Evolutionary conservation across 2,329 filamentous ascomycete species (phyloP), one percentile per base, ranked within the genome.

Genomic region (Aspergillus neotritici): DNA sequence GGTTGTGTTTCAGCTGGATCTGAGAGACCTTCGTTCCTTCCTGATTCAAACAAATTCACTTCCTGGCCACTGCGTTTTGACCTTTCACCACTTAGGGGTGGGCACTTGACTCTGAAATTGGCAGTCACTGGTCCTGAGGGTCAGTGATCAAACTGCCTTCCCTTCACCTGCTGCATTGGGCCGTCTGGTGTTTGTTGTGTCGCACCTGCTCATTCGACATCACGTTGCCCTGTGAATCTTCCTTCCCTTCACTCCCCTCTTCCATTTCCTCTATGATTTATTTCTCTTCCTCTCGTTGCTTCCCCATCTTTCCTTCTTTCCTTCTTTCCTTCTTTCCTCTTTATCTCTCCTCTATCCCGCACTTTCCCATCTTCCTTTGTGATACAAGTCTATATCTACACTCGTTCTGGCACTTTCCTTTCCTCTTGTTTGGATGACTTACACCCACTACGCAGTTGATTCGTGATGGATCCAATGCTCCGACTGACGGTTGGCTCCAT

Each of bases 401-500:
- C 5, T 13, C 21, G 21, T 11, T 12, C 13, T 17, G 5, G 13
- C 6, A 21, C 9, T 17, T 6, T 30, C 31, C 29, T 10, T 7
- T 42, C 25, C 29, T 34, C 14, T 13, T 25, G 13, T 13, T 13
- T 30, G 14, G n/a, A 35, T 34, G 25, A 29, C 17, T 33, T 34
- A 31, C 21, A 29, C 31, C 33, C 5, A 10, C 29, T 36, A 13
- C 29, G 10, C 33, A 34, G 8, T 13, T 9, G 4, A 17, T 12
- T n/a, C 15, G 32, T 3, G 11, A 58, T 60, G 52, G 47, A 49
- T 3, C 30, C 39, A 3, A 51, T 41, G 10, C 49, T 56, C 31
- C 51, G 51, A 3, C 29, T 64, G 34, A 61, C 54, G 0, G 34
- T 65, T 17, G 62, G 58, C 2, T 64, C 62, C 0, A 61, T 57